A percentile compares a stretch with the other conserved stretches of the same genome.
These are phyloP conservation scores for Geosmithia putterillii DNA, from an alignment of 2,329 filamentous ascomycete genomes.

Conservation along the genomic window DNA sequence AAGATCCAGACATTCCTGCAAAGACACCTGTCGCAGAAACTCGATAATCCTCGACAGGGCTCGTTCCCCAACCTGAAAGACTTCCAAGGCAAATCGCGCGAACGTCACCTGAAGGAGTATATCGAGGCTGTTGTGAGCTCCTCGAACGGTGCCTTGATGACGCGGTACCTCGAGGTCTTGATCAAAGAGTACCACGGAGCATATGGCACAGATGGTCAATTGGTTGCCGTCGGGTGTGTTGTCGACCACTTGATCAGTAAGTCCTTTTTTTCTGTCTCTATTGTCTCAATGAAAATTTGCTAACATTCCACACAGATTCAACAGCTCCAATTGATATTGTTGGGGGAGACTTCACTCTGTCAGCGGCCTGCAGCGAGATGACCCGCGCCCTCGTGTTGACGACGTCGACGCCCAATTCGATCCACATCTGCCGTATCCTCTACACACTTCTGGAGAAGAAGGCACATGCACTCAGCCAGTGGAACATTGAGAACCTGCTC, in stretches of 20 bases:
- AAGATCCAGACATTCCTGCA: conserved; percentile 30
- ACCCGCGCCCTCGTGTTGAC: conserved; percentile 16
- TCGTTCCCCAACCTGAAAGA: conserved; percentile 16
- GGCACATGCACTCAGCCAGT: conserved; percentile 39
- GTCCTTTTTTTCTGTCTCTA: conserved; percentile 4
- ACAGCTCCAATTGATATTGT: conserved; percentile 13
- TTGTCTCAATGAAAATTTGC: neutral
- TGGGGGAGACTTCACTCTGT: conserved; percentile 23
- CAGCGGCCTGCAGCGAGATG: conserved; percentile 28
- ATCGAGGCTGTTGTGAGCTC: conserved; percentile 17
- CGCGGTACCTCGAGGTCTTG: conserved; percentile 26
- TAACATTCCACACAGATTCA: conserved; percentile 6
- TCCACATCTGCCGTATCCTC: conserved; percentile 26
- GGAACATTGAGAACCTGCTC: conserved; percentile 43
- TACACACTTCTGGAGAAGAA: conserved; percentile 36
- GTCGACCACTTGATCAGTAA: conserved; percentile 25
- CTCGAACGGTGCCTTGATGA: conserved; percentile 16
- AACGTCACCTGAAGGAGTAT: conserved; percentile 18
- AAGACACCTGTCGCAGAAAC: conserved; percentile 18
- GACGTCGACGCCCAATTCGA: conserved; percentile 17
- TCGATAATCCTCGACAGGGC: conserved; percentile 19
- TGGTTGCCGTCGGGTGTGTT: conserved; percentile 30
- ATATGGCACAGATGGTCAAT: conserved; percentile 22
- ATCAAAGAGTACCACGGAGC: conserved; percentile 16
- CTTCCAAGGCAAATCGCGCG: conserved; percentile 14